These are phyloP conservation scores for Aspergillus glaucus DNA, from an alignment of 2,329 filamentous ascomycete species.

Conservation along the genomic window DNA sequence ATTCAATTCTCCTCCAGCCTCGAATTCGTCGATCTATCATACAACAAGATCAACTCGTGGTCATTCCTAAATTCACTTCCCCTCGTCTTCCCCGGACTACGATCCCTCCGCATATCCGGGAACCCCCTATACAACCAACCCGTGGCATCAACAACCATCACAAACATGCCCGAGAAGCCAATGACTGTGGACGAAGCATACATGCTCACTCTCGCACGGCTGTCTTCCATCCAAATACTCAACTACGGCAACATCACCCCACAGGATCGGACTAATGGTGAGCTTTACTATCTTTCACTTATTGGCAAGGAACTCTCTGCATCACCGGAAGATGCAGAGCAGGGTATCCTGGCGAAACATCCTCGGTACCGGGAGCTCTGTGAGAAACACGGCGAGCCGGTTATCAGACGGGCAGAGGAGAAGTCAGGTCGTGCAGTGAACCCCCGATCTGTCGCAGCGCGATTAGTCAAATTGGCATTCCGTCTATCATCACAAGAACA, in stretches of 20 bases:
- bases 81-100: constrained; percentile 64
- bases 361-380: constrained; percentile 70
- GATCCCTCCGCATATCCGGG: constrained; percentile 69
- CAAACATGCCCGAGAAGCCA: constrained; percentile 32
- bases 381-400: constrained; percentile 65
- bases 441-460: constrained; percentile 73
- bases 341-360: constrained; percentile 56
- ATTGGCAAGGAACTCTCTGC: constrained; percentile 68
- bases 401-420: constrained; percentile 47
- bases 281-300: constrained; percentile 84
- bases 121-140: constrained; percentile 71
- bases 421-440: constrained; percentile 43
- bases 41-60: constrained; percentile 66
- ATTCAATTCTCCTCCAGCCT: constrained; percentile 51
- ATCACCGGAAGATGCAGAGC: constrained; percentile 36
- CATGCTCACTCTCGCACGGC: constrained; percentile 77
- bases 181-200: constrained; percentile 68
- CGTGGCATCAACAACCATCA: constrained; percentile 26
- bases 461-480: constrained; percentile 60
- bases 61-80: constrained; percentile 64
- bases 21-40: constrained; percentile 65
- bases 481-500: constrained; percentile 37
- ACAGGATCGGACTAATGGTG: constrained; percentile 76
- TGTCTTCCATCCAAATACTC: constrained; percentile 60
- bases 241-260: constrained; percentile 55